phyloP scores from a whole-genome alignment of 176 grass and related monocot genomes.

The Cenchrus americanus region DNA sequence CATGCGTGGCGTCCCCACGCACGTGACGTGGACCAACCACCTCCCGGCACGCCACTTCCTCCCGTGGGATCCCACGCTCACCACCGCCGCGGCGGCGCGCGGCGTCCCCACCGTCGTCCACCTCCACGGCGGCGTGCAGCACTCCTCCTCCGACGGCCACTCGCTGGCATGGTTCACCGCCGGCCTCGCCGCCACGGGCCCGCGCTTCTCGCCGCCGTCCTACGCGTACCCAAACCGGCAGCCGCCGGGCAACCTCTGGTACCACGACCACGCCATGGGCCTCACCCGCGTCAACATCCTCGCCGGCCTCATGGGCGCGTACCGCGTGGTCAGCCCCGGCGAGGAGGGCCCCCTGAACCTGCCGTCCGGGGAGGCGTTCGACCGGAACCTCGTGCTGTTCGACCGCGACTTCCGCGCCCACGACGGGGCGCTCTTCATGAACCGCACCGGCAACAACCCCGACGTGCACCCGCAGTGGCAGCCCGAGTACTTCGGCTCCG shows the following conservation, averaged over 20 bases:
- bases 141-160: slow-evolving; percentile 72
- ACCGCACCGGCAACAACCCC: slow-evolving; percentile 69
- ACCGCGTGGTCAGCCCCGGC: slow-evolving; percentile 39
- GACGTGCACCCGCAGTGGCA: slow-evolving; percentile 81
- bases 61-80: slow-evolving; percentile 59
- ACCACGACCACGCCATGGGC: slow-evolving; percentile 84
- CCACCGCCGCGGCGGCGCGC: slow-evolving; percentile 34
- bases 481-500: slow-evolving; percentile 80
- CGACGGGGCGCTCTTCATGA: slow-evolving; percentile 69
- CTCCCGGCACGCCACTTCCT: slow-evolving; percentile 64
- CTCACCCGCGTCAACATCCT: slow-evolving; percentile 80
- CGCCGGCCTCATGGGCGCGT: slow-evolving; percentile 71
- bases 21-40: slow-evolving; percentile 74
- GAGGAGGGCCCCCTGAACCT: slow-evolving; percentile 45
- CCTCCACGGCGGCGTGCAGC: slow-evolving; percentile 88
- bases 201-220: slow-evolving; percentile 37
- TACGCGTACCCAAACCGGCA: slow-evolving; percentile 73
- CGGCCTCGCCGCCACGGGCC: slow-evolving; percentile 44
- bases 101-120: slow-evolving; percentile 84
- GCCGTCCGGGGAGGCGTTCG: slow-evolving; percentile 48
- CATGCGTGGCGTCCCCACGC: slow-evolving; percentile 54
- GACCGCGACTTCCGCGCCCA: slow-evolving; percentile 55
- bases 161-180: slow-evolving; percentile 80
- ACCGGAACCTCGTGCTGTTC: slow-evolving; percentile 59
- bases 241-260: slow-evolving; percentile 70